Conservation (phyloP, 495 filamentous ascomycete species). For the Daldinia caldariorum region DNA sequence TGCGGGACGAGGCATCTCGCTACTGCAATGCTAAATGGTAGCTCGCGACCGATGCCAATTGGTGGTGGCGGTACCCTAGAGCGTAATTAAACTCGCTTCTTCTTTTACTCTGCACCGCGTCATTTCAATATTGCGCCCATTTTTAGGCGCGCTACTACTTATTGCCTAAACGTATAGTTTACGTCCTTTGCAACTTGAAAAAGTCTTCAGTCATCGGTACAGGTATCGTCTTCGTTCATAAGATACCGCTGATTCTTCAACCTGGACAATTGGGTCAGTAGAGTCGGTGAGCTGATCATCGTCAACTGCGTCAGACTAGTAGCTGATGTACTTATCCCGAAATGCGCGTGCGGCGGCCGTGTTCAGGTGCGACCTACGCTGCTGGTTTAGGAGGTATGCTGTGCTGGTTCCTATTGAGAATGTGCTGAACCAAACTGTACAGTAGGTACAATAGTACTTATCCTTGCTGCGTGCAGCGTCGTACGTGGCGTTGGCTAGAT, state of each 20-base stretch:
- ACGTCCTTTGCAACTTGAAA: background rate
- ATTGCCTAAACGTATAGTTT: background rate
- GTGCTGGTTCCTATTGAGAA: constrained; percentile 39
- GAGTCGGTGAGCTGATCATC: constrained; percentile 17
- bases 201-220: background rate
- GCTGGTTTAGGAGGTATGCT: constrained; percentile 8
- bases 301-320: background rate
- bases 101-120: constrained; percentile 9
- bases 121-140: constrained; percentile 17
- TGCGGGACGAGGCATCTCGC: constrained; percentile 40
- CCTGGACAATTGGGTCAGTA: constrained; percentile 16
- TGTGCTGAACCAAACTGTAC: constrained; percentile 9
- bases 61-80: constrained; percentile 15
- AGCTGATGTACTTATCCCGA: constrained; percentile 1
- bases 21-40: constrained; percentile 28
- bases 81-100: constrained; percentile 36
- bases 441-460: constrained; percentile 3
- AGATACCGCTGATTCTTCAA: constrained; percentile 6
- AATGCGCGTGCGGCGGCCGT: constrained; percentile 8
- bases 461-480: constrained; percentile 38
- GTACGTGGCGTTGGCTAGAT: constrained; percentile 39
- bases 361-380: background rate
- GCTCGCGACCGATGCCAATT: constrained; percentile 15
- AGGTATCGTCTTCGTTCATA: background rate
- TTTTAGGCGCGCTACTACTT: constrained; percentile 15